These are phyloP conservation scores for Bombardia bombarda DNA, from an alignment of 495 filamentous ascomycete genomes.

Conservation along the genomic window DNA sequence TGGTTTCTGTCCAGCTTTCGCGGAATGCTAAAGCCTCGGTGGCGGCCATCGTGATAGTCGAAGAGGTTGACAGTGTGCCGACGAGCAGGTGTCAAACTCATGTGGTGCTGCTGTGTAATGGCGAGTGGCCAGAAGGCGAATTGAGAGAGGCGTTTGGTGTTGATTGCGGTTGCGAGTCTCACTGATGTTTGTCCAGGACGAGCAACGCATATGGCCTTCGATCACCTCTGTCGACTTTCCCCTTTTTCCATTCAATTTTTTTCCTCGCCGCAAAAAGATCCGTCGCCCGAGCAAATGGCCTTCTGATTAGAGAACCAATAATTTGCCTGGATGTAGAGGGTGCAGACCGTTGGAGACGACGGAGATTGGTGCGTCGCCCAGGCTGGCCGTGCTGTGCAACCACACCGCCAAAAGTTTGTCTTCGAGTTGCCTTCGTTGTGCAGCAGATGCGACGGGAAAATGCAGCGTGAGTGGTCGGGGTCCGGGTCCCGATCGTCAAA, in stretches of 20 bases:
- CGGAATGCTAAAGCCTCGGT: constrained; percentile 25
- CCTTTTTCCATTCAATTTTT: constrained; percentile 7
- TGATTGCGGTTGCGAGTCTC: constrained; percentile 1
- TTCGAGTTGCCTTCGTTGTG: neutral
- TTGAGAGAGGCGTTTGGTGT: neutral
- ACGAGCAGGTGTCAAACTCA: constrained; percentile 28
- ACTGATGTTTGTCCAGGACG: neutral
- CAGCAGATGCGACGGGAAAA: constrained; percentile 5
- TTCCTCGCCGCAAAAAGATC: constrained; percentile 18
- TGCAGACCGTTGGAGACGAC: constrained; percentile 13
- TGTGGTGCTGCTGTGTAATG: constrained; percentile 28
- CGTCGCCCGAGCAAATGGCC: constrained; percentile 15
- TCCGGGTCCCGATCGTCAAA: constrained; percentile 17
- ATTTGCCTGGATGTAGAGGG: constrained; percentile 15
- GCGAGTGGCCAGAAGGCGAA: constrained; percentile 4
- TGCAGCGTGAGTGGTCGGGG: constrained; percentile 16
- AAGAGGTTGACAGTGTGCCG: constrained; percentile 27
- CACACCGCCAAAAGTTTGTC: constrained; percentile 20
- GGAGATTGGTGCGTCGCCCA: constrained; percentile 21
- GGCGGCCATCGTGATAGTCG: constrained; percentile 37
- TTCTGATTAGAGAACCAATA: constrained; percentile 21
- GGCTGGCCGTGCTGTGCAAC: constrained; percentile 22
- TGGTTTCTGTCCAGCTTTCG: constrained; percentile 23
- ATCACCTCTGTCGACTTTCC: constrained; percentile 11
- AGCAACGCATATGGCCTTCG: constrained; percentile 1